Percentiles rank a stretch among this genome's conserved stretches.
Evolutionary conservation across 2,329 filamentous ascomycete genomes (phyloP).

Genomic region (Pestalotiopsis sp.): DNA sequence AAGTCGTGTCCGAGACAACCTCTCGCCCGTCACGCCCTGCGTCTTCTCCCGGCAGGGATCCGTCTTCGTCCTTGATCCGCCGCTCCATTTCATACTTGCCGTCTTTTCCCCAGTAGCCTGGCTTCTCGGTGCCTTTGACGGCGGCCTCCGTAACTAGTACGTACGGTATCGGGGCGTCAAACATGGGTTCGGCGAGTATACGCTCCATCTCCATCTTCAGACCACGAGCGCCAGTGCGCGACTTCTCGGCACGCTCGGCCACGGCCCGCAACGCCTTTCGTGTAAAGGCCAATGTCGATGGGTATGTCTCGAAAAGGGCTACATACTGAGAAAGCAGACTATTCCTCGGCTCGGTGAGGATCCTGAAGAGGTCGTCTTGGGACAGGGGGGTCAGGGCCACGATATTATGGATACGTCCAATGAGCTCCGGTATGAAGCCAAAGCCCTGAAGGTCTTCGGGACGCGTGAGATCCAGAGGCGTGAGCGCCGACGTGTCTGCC

Average conservation of each 20-base stretch:
- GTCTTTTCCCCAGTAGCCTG: conserved; percentile 69
- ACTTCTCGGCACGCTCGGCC: conserved; percentile 64
- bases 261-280: conserved; percentile 79
- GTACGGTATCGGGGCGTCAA: conserved; percentile 76
- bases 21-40: conserved; percentile 17
- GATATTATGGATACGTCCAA: conserved; percentile 91
- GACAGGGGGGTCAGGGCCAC: conserved; percentile 81
- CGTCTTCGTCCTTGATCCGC: conserved; percentile 66
- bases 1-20: conserved; percentile 19
- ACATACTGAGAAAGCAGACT: conserved; percentile 87
- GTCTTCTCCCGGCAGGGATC: conserved; percentile 19
- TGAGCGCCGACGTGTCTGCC: conserved; percentile 43
- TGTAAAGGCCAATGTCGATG: conserved; percentile 83
- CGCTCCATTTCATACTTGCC: conserved; percentile 71
- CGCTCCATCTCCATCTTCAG: conserved; percentile 81
- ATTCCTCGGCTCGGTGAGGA: conserved; percentile 91
- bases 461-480: conserved; percentile 71
- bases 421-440: conserved; percentile 92
- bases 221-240: conserved; percentile 76
- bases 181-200: conserved; percentile 79
- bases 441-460: conserved; percentile 80
- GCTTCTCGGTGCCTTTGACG: conserved; percentile 63
- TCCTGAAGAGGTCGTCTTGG: conserved; percentile 71
- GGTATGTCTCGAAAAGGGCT: conserved; percentile 78
- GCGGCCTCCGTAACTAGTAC: conserved; percentile 74